Conservation (phyloP, 148 eudicot species). For the Spergularia bocconei region DNA sequence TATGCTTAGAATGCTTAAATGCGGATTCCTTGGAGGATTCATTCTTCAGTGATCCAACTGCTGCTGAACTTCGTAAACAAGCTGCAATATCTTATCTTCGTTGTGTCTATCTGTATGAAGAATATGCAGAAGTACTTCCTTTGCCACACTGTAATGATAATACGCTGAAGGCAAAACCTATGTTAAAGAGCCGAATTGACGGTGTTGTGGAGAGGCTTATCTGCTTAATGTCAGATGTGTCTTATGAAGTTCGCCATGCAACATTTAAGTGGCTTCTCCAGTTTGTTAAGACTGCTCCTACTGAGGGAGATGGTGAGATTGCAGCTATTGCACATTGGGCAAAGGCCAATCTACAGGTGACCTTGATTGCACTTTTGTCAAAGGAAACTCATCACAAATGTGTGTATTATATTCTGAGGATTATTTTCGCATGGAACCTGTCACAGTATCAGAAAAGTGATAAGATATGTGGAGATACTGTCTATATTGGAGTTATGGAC, state of each 20-base stretch:
- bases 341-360: conserved; percentile 56
- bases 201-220: conserved; percentile 50
- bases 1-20: conserved; percentile 68
- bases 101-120: conserved; percentile 56
- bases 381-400: conserved; percentile 82
- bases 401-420: conserved; percentile 62
- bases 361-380: conserved; percentile 46
- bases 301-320: conserved; percentile 27
- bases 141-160: conserved; percentile 25
- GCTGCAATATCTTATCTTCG: conserved; percentile 74
- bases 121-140: conserved; percentile 34
- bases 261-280: conserved; percentile 83
- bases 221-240: conserved; percentile 57
- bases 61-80: conserved; percentile 76
- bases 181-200: conserved; percentile 27
- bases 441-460: conserved; percentile 40
- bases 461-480: conserved; percentile 19
- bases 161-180: conserved; percentile 27
- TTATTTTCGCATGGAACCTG: conserved; percentile 71
- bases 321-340: conserved; percentile 40
- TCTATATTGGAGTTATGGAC: conserved; percentile 58
- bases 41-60: conserved; percentile 66
- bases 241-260: conserved; percentile 89
- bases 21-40: conserved; percentile 33
- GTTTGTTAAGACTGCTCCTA: conserved; percentile 47